Evolutionary conservation across 2,329 filamentous ascomycete genomes (phyloP).

Genomic region (Aspergillus sojae): DNA sequence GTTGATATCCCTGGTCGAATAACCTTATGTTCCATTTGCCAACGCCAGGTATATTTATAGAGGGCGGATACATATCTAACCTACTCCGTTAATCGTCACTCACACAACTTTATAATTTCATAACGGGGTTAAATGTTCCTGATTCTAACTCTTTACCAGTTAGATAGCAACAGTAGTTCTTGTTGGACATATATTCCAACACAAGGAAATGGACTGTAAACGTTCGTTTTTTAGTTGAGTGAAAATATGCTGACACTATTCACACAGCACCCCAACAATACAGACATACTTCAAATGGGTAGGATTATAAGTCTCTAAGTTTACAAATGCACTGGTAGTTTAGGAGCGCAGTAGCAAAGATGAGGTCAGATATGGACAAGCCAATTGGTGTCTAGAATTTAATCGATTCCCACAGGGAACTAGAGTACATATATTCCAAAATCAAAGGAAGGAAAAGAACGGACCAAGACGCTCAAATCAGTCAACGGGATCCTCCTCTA

Average conservation of each 20-base stretch:
- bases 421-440: slow-evolving; percentile 13
- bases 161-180: too few relatives aligned
- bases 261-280: neutral
- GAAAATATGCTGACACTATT: neutral
- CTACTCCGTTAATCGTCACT: too few relatives aligned
- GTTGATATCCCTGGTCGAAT: neutral
- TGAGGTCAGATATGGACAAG: neutral
- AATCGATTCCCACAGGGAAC: slow-evolving; percentile 10
- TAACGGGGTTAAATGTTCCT: neutral
- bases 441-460: slow-evolving; percentile 17
- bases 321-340: slow-evolving; percentile 12
- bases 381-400: slow-evolving; percentile 2
- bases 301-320: neutral
- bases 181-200: neutral
- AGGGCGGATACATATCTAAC: neutral
- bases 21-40: neutral
- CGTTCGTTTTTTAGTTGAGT: neutral
- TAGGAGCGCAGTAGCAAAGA: slow-evolving; percentile 5
- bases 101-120: neutral
- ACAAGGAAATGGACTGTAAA: neutral
- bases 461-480: slow-evolving; percentile 26
- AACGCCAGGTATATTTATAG: neutral
- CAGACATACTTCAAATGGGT: neutral
- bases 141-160: neutral
- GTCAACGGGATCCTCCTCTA: slow-evolving; percentile 74